phyloP scores from a whole-genome alignment of 306 rosid species.

The Casuarina cunninghamiana region DNA sequence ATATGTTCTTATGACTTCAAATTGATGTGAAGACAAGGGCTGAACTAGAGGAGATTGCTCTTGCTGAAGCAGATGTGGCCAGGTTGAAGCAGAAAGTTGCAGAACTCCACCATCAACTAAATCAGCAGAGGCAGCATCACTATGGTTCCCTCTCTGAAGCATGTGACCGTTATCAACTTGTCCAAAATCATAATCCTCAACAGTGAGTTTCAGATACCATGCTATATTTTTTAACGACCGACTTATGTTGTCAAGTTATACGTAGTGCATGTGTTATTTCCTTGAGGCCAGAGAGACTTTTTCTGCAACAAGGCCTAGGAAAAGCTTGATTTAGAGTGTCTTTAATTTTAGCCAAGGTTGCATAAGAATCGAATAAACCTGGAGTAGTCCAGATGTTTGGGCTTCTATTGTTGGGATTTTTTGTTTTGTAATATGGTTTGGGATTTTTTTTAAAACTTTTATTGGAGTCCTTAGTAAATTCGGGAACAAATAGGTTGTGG shows the following conservation, averaged over 20 bases:
- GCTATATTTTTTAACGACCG: conserved; percentile 11
- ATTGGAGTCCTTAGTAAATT: no score
- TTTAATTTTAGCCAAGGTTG: no score
- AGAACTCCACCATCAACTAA: conserved; percentile 96
- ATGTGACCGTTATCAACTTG: conserved; percentile 76
- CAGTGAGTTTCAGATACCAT: conserved; percentile 61
- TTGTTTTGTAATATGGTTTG: no score
- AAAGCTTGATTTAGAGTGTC: no score
- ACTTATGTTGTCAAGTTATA: conserved; percentile 11
- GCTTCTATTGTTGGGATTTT: no score
- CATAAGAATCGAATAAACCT: no score
- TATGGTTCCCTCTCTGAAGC: conserved; percentile 89
- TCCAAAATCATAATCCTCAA: conserved; percentile 77
- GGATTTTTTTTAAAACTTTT: no score
- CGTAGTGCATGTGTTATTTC: not conserved
- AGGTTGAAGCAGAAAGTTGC: conserved; percentile 98
- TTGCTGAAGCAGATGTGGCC: conserved; percentile 99
- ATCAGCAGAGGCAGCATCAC: conserved; percentile 93
- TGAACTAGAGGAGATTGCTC: conserved; percentile 98
- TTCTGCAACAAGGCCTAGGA: not conserved
- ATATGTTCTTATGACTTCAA: conserved; percentile 39
- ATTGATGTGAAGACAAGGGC: conserved; percentile 79
- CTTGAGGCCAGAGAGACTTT: conserved; percentile 1
- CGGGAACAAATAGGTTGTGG: no score
- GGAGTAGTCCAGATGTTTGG: no score